A percentile compares a stretch with the other conserved stretches of the same genome.
Evolutionary conservation across 345 rosid species (phyloP).

Genomic region (Syzygium aqueum): DNA sequence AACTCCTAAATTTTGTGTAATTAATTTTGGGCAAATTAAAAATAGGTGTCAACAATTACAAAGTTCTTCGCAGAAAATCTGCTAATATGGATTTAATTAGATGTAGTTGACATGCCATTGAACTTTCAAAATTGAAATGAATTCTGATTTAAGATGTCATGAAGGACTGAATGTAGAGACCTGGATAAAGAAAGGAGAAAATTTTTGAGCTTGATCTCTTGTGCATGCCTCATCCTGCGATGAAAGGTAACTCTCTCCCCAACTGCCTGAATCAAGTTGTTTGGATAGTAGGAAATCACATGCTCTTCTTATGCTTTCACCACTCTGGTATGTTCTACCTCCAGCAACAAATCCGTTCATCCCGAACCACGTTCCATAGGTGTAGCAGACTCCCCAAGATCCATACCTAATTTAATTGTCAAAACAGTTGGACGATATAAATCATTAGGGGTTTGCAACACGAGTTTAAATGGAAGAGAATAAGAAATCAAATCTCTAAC

Average conservation of each 20-base stretch:
- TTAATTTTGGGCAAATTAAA: too few relatives aligned
- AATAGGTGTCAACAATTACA: too few relatives aligned
- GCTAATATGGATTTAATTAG: too few relatives aligned
- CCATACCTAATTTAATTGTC: constrained; percentile 39
- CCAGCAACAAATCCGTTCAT: constrained; percentile 42
- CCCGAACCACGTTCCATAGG: constrained; percentile 79
- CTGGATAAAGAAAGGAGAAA: background rate
- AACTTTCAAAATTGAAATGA: background rate
- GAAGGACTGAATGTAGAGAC: background rate
- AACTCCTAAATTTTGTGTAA: too few relatives aligned
- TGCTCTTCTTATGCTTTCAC: constrained; percentile 30
- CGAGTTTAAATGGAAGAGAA: background rate
- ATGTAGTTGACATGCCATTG: background rate
- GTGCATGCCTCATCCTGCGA: too few relatives aligned
- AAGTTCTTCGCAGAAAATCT: background rate
- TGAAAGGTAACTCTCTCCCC: constrained; percentile 76
- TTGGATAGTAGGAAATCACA: constrained; percentile 51
- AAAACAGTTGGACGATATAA: background rate
- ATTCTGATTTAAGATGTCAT: background rate
- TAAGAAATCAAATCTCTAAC: constrained; percentile 36
- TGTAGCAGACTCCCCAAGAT: constrained; percentile 72
- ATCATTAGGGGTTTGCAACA: constrained; percentile 4
- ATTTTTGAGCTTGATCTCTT: background rate
- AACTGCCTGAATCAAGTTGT: constrained; percentile 47
- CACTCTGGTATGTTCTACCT: constrained; percentile 27